Evolutionary conservation across 1,284 basidiomycete species (phyloP).

Genomic region (Cystobasidium pallidum): DNA sequence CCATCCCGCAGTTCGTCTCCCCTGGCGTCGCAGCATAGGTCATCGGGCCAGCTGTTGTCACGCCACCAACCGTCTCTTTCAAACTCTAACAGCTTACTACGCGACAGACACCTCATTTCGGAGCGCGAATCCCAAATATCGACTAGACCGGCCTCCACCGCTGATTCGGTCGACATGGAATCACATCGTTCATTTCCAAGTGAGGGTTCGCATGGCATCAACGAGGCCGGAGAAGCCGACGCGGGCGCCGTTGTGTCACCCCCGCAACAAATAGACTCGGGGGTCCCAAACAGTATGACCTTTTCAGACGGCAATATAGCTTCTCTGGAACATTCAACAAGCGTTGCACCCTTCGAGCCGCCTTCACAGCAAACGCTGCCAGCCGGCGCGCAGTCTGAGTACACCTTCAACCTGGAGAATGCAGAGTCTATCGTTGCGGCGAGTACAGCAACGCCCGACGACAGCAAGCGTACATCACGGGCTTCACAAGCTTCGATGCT

Average conservation of each 20-base stretch:
- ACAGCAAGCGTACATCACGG: not conserved
- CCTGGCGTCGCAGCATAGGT: not conserved
- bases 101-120: not conserved
- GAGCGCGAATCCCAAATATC: not conserved
- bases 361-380: not conserved
- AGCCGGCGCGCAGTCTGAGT: not conserved
- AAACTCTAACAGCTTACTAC: not conserved
- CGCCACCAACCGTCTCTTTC: not conserved
- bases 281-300: not conserved
- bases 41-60: not conserved
- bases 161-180: not conserved
- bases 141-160: not conserved
- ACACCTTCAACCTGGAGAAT: not conserved
- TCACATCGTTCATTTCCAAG: not conserved
- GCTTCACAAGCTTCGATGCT: conserved; percentile 15
- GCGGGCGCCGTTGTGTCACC: not conserved
- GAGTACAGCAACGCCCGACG: not conserved
- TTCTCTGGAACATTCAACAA: not conserved
- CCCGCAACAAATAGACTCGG: not conserved
- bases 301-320: not conserved
- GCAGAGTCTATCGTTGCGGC: not conserved
- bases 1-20: not conserved
- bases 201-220: not conserved
- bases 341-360: not conserved
- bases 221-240: not conserved